Base-by-base conservation (phyloP, 2,329 filamentous ascomycete genomes). In the Tothia fuscella region DNA sequence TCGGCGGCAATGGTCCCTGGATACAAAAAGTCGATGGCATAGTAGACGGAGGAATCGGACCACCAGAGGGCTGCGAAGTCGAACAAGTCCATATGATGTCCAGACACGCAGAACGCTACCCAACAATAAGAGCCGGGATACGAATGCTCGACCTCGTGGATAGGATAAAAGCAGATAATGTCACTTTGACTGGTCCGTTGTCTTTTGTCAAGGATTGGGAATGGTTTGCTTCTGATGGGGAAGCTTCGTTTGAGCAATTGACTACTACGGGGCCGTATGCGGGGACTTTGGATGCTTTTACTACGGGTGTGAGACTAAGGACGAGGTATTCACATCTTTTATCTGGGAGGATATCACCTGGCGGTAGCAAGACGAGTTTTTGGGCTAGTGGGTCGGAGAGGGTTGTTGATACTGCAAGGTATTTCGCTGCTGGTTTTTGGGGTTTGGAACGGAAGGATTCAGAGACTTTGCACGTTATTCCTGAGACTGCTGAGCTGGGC, bases 341-440 rank as follows among this genome's bases (percentile, higher is more conserved):
- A 4, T n/a, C n/a, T n/a, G n/a, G n/a, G n/a, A n/a, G n/a, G n/a
- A n/a, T n/a, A n/a, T n/a, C n/a, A n/a, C n/a, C n/a, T n/a, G n/a
- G n/a, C n/a, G n/a, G n/a, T n/a, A n/a, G n/a, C n/a, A 7, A 47
- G 44, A 63, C 58, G 1, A 56, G 53, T 10, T 61, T 74, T 49
- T 78, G 72, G 73, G 71, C 73, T 20, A 72, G 70, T 48, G 66
- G 67, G 38, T 71, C 65, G 4, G 47, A 58, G 7, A 65, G 73
- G 12, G 72, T 77, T 4, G 67, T 74, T 39, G 68, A 74, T 32
- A 74, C 74, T 7, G 72, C 73, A 3, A 59, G 58, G 12, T 63
- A 73, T 50, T 77, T 77, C 49, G 67, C 65, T 0, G 55, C 64
- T 4, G 72, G 72, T 2, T 64, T 77, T 50, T 75, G 74, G 49